Conservation (phyloP, 108 stramenopile genomes). For the Cyclotella kingstonii region DNA sequence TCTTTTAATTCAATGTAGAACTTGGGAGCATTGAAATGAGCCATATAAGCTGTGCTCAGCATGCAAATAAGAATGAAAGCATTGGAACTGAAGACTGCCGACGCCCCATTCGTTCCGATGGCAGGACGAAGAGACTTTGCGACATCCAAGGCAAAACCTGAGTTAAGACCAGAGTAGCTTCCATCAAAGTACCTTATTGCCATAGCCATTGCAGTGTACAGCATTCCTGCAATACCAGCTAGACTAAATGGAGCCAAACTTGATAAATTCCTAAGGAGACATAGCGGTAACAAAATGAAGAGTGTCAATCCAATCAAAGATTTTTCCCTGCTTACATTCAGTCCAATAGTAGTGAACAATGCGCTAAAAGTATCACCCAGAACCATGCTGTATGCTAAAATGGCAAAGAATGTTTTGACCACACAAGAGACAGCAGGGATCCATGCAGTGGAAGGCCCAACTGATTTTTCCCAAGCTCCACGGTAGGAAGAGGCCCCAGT, state of each 20-base stretch:
- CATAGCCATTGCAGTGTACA: slow-evolving; percentile 84
- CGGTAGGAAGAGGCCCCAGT: slow-evolving; percentile 80
- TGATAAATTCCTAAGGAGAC: slow-evolving; percentile 81
- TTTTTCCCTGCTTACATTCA: slow-evolving; percentile 42
- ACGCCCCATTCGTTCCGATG: slow-evolving; percentile 69
- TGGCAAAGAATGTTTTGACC: slow-evolving; percentile 85
- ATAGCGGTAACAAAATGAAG: slow-evolving; percentile 85
- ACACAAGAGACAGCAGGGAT: slow-evolving; percentile 82
- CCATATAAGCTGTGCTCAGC: slow-evolving; percentile 95
- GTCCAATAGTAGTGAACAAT: slow-evolving; percentile 59
- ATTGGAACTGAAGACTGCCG: slow-evolving; percentile 66
- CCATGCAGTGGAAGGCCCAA: slow-evolving; percentile 75
- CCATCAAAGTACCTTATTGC: slow-evolving; percentile 75
- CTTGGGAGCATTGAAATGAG: slow-evolving; percentile 91
- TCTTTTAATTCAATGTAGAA: slow-evolving; percentile 90
- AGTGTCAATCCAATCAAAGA: slow-evolving; percentile 66
- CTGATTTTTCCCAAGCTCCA: slow-evolving; percentile 86
- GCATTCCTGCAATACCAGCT: slow-evolving; percentile 82
- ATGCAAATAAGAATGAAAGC: slow-evolving; percentile 93
- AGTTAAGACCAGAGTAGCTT: slow-evolving; percentile 53
- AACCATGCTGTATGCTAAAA: slow-evolving; percentile 93
- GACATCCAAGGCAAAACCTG: slow-evolving; percentile 47
- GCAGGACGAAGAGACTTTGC: slow-evolving; percentile 59
- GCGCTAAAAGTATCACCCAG: slow-evolving; percentile 87
- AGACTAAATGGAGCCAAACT: slow-evolving; percentile 86